Percentiles rank a stretch among this genome's conserved stretches.
These are phyloP conservation scores for Fonsecaea monophora DNA, from an alignment of 2,329 filamentous ascomycete genomes.

Conservation along the genomic window DNA sequence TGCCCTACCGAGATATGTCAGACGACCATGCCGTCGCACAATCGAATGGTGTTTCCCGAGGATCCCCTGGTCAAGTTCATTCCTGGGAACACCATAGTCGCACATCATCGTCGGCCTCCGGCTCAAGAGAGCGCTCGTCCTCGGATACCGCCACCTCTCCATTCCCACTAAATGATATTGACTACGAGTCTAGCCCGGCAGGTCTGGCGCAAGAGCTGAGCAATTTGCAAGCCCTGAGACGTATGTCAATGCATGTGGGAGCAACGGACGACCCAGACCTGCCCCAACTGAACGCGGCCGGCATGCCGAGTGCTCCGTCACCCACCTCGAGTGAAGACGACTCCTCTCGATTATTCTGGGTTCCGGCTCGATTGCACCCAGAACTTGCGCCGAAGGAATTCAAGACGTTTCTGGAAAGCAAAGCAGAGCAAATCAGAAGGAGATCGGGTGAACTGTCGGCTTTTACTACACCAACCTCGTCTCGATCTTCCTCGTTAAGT, in stretches of 20 bases:
- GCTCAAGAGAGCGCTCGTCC: constrained; percentile 61
- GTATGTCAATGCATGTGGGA: constrained; percentile 93
- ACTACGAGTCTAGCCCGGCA: constrained; percentile 87
- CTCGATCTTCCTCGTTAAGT: constrained; percentile 36
- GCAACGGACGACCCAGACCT: constrained; percentile 65
- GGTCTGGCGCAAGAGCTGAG: constrained; percentile 91
- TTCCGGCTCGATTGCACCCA: constrained; percentile 90
- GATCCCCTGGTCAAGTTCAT: constrained; percentile 40
- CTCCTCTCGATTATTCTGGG: constrained; percentile 89
- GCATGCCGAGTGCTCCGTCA: constrained; percentile 53
- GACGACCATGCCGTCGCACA: constrained; percentile 28
- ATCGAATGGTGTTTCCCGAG: constrained; percentile 45
- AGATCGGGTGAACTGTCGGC: constrained; percentile 76
- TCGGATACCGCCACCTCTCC: constrained; percentile 65
- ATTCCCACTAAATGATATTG: constrained; percentile 79
- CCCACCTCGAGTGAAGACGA: constrained; percentile 76
- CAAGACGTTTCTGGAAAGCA: constrained; percentile 93
- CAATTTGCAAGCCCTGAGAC: constrained; percentile 86
- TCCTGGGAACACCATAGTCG: constrained; percentile 53
- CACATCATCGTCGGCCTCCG: constrained; percentile 62
- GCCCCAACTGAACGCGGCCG: constrained; percentile 50
- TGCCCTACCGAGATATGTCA: constrained; percentile 30
- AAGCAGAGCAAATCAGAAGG: constrained; percentile 86
- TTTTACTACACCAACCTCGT: constrained; percentile 52
- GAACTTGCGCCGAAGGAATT: constrained; percentile 95